Evolutionary conservation across 1,284 basidiomycete genomes (phyloP).

Genomic region (Rhodotorula sp.): DNA sequence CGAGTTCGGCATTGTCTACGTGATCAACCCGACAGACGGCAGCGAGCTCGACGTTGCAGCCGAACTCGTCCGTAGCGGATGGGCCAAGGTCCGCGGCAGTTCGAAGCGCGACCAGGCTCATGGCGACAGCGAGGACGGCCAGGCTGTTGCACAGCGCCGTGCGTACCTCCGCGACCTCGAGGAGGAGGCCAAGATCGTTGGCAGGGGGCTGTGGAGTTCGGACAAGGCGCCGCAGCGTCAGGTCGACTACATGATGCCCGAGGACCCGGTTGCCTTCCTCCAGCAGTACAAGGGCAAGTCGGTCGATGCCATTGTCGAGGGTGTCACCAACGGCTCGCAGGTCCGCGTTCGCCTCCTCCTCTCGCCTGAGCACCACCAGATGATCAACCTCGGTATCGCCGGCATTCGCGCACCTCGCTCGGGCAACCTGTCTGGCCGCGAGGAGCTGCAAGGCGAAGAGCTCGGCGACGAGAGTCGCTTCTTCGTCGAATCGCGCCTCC

Average conservation of each 20-base stretch:
- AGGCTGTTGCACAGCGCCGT: constrained; percentile 38
- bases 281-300: constrained; percentile 84
- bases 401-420: constrained; percentile 78
- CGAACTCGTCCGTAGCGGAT: constrained; percentile 78
- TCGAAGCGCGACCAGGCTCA: constrained; percentile 63
- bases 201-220: constrained; percentile 62
- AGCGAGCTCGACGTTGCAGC: constrained; percentile 62
- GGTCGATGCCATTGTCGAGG: constrained; percentile 87
- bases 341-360: constrained; percentile 83
- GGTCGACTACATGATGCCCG: constrained; percentile 83
- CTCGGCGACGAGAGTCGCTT: constrained; percentile 70
- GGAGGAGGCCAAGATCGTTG: constrained; percentile 67
- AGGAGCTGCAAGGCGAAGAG: constrained; percentile 40
- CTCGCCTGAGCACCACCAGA: constrained; percentile 81
- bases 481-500: constrained; percentile 87
- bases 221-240: constrained; percentile 47
- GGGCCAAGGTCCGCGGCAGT: constrained; percentile 84
- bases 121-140: constrained; percentile 50
- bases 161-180: constrained; percentile 54
- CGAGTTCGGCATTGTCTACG: constrained; percentile 71
- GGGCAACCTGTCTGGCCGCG: constrained; percentile 46
- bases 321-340: constrained; percentile 89
- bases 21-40: constrained; percentile 45
- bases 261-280: constrained; percentile 83
- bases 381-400: constrained; percentile 76